Evolutionary conservation across 2,329 filamentous ascomycete species (phyloP), one percentile per base, ranked within the genome.

Genomic region (Pezicula carpinea): DNA sequence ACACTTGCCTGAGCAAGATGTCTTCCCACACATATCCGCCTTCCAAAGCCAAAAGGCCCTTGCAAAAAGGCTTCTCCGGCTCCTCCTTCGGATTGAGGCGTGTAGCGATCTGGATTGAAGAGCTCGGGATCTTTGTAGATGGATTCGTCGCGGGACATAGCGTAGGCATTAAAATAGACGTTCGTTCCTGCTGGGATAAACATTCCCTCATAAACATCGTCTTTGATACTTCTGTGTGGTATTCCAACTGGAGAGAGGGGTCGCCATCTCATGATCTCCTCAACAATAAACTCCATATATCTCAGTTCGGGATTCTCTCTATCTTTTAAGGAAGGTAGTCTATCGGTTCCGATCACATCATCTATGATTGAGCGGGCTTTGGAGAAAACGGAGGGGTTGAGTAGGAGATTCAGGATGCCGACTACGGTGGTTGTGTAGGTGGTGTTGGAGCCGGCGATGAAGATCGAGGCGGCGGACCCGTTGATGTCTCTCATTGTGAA

Each of bases 191-290:
- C 73, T 8, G 77, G 77, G 42, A 83, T 80, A 48, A 72, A 70
- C 61, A 77, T 75, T 29, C 72, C 77, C 17, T 75, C 66, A 55
- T 82, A 83, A 10, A 72, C 64, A 46, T 83, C 79, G 40, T 82
- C 78, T 39, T 73, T 61, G 1, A 74, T 66, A 13, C 75, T 69
- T 39, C 65, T 70, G 58, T 83, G 79, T 2, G 79, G 79, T 29
- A 82, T 73, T 2, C 72, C 75, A 2, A 76, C 59, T 1, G 74
- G 72, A 11, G 67, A 69, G 3, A 76, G 60, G 5, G 73, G 73
- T 22, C 61, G 62, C 66, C 68, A 73, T 18, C 74, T 66, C 32
- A 68, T 61, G 7, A 67, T 67, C 50, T 78, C 75, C 44, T 74
- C 65, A 8, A 77, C 58, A n/a, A 76, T 62, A 35, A 63, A 62